Conservation (phyloP, 768 basidiomycete genomes). For the Tylopilus balloui region DNA sequence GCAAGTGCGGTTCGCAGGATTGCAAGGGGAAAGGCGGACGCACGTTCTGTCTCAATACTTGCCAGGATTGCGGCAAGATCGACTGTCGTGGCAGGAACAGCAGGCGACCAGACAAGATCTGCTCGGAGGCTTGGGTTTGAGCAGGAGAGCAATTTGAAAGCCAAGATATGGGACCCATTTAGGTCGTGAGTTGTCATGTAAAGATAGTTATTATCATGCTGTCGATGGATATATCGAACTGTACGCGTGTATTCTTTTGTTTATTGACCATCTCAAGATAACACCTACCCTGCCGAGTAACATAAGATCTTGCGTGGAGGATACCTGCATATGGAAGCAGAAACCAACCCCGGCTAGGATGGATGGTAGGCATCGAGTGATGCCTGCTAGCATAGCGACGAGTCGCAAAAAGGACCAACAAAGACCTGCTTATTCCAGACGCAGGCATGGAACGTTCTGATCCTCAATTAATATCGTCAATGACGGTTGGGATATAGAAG, state of each 20-base stretch:
- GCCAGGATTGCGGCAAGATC: constrained; percentile 79
- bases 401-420: not conserved
- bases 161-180: not conserved
- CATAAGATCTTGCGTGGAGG: not conserved
- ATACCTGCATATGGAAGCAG: not conserved
- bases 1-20: constrained; percentile 76
- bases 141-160: no score
- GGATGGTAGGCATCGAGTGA: not conserved
- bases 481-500: constrained; percentile 79
- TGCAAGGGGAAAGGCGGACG: constrained; percentile 84
- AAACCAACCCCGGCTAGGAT: not conserved
- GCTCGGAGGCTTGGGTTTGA: constrained; percentile 51
- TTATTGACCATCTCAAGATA: not conserved
- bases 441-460: not conserved
- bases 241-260: not conserved
- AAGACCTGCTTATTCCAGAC: not conserved
- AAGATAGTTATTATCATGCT: not conserved
- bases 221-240: constrained; percentile 3
- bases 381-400: not conserved
- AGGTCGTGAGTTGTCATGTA: constrained; percentile 8
- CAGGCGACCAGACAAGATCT: constrained; percentile 70
- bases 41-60: constrained; percentile 65
- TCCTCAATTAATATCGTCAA: constrained; percentile 45
- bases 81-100: constrained; percentile 77
- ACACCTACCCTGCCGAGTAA: not conserved